Evolutionary conservation across 2,329 filamentous ascomycete species (phyloP), one percentile per base, ranked within the genome.

Genomic region (Ceratocystis destructans): DNA sequence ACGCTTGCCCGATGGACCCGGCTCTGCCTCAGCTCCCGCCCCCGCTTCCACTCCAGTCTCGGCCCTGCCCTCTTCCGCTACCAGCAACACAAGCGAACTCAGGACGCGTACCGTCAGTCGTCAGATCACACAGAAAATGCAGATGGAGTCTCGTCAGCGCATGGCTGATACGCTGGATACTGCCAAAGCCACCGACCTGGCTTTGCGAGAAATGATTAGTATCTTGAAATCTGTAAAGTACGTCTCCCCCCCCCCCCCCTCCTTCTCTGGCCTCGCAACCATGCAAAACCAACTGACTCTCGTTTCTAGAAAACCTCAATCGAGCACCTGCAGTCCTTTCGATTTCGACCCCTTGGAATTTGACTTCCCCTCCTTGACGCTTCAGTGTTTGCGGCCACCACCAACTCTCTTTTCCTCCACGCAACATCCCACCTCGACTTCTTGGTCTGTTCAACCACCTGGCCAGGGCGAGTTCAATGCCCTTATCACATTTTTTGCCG

Each of bases 281-380:
- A 3, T 15, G 37, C 10, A 41, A 41, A 12, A 10, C 37, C 10
- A 41, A 15, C 50, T 55, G 20, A n/a, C 55, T 12, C 33, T 15
- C 44, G 22, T 20, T 10, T n/a, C 20, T 62, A 67, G 66, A 44
- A 59, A 67, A 62, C 55, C 63, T 3, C 66, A 67, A 59, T 37
- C 62, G 28, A 65, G 31, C 17, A 67, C 22, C n/a, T 25, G 33
- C 7, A 77, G 79, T 70, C 83, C 84, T 2, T 87, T 87, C 71
- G 88, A 93, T 70, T 95, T 96, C 76, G 89, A 96, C 70, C 88
- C 93, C 44, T 83, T 92, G 68, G 81, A 88, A 4, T 84, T 96
- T 73, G 90, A 90, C 68, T 96, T 96, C 72, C 90, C 92, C 5
- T 86, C 88, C 5, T 81, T 97, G 50, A 90, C 87, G 45, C 82